These are phyloP conservation scores for Hygrocybe coccinea DNA, from an alignment of 768 basidiomycete species.

Conservation along the genomic window DNA sequence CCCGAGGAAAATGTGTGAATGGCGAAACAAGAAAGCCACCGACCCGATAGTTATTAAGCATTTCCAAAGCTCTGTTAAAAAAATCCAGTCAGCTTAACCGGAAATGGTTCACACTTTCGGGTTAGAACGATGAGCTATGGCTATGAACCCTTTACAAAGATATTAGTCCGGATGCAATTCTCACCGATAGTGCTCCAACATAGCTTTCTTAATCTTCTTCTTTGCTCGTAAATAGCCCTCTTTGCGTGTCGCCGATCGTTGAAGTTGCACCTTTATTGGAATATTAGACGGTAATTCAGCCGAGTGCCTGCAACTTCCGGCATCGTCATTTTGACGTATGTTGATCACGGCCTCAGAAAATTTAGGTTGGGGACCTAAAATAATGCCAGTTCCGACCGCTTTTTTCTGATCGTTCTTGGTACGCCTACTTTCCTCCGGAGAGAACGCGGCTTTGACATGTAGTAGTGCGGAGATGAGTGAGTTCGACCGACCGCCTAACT, in stretches of 20 bases:
- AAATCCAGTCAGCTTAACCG: not conserved
- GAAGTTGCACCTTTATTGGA: not conserved
- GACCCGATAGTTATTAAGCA: constrained; percentile 86
- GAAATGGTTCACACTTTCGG: no score
- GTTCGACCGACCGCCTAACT: not conserved
- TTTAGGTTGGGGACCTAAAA: no score
- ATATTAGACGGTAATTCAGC: not conserved
- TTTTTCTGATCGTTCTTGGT: no score
- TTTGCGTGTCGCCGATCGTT: constrained; percentile 42
- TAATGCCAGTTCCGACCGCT: no score
- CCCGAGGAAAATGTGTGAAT: no score
- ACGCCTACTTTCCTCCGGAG: no score
- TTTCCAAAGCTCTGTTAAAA: constrained; percentile 47
- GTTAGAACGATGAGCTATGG: no score
- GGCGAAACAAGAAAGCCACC: constrained; percentile 20
- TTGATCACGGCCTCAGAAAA: not conserved
- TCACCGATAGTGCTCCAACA: constrained; percentile 78
- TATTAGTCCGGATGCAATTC: constrained; percentile 7
- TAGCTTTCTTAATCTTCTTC: constrained; percentile 76
- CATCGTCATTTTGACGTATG: not conserved
- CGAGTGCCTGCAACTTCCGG: not conserved
- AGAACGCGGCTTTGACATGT: no score
- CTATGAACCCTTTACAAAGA: no score
- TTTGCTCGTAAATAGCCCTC: constrained; percentile 80
- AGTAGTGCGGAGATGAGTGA: not conserved